Percentiles rank a stretch among this genome's conserved stretches.
Conservation (phyloP, 768 basidiomycete genomes). For the Serendipita vermifera region DNA sequence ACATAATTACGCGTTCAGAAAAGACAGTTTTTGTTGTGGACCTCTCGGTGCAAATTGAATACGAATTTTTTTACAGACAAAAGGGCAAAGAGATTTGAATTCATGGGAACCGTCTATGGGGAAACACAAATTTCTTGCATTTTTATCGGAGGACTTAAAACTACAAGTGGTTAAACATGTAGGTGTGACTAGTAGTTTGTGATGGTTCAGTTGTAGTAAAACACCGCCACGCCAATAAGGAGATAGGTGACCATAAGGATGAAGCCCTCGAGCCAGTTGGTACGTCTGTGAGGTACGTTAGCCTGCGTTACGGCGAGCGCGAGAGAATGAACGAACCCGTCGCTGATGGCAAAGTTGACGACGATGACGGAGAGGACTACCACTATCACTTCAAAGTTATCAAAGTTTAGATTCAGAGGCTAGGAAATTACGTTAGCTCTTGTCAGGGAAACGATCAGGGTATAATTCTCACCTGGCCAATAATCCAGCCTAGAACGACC, state of each 20-base stretch:
- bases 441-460: conserved; percentile 58
- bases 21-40: no score
- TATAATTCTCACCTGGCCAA: conserved; percentile 11
- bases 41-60: no score
- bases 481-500: conserved; percentile 82
- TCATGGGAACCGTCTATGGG: no score
- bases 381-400: conserved; percentile 49
- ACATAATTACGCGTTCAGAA: no score
- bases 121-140: no score
- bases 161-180: no score
- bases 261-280: conserved; percentile 7
- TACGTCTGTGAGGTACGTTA: no score
- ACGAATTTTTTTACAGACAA: no score
- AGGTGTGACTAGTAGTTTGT: neutral
- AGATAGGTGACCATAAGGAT: conserved; percentile 6
- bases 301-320: no score
- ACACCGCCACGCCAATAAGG: neutral
- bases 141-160: no score
- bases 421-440: conserved; percentile 41
- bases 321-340: no score
- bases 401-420: conserved; percentile 5
- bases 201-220: conserved; percentile 3
- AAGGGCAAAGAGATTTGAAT: no score
- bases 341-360: conserved; percentile 61
- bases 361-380: conserved; percentile 82